Evolutionary conservation across 164 flowering plant species (phyloP).

Genomic region (Chimonanthus salicifolius): DNA sequence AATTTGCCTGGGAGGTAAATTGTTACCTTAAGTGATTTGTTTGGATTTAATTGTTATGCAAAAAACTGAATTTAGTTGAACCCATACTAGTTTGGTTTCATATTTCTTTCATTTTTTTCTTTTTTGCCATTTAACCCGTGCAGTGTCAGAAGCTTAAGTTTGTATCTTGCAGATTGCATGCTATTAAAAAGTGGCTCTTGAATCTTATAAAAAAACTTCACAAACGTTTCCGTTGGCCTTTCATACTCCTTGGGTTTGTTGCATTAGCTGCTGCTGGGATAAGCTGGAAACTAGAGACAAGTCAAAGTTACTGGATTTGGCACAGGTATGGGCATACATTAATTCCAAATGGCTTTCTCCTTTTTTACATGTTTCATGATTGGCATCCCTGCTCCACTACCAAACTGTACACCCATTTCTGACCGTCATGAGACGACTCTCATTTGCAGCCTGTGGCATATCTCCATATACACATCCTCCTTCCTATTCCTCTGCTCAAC

Average conservation of each 20-base stretch:
- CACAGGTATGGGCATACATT: constrained; percentile 59
- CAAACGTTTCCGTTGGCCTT: constrained; percentile 69
- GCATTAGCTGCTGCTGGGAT: constrained; percentile 66
- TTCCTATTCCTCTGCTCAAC: constrained; percentile 90
- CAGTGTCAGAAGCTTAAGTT: background rate
- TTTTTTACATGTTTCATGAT: background rate
- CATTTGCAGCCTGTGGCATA: constrained; percentile 80
- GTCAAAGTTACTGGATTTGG: constrained; percentile 90
- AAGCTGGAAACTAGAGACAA: constrained; percentile 72
- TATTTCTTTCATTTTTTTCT: background rate
- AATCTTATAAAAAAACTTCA: constrained; percentile 43
- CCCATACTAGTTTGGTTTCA: background rate
- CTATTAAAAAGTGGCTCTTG: constrained; percentile 33
- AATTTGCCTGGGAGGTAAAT: too few species aligned
- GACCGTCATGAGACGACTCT: background rate
- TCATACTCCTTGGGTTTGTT: constrained; percentile 49
- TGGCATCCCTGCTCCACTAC: background rate
- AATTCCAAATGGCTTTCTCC: background rate
- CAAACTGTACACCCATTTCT: background rate
- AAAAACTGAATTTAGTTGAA: background rate
- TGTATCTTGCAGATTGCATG: constrained; percentile 41
- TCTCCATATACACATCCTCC: constrained; percentile 78
- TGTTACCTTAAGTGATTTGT: background rate
- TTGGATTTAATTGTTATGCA: background rate
- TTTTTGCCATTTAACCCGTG: background rate